Evolutionary conservation across 176 grass and related monocot genomes (phyloP), one percentile per base, ranked within the genome.

Genomic region (Avena insularis): DNA sequence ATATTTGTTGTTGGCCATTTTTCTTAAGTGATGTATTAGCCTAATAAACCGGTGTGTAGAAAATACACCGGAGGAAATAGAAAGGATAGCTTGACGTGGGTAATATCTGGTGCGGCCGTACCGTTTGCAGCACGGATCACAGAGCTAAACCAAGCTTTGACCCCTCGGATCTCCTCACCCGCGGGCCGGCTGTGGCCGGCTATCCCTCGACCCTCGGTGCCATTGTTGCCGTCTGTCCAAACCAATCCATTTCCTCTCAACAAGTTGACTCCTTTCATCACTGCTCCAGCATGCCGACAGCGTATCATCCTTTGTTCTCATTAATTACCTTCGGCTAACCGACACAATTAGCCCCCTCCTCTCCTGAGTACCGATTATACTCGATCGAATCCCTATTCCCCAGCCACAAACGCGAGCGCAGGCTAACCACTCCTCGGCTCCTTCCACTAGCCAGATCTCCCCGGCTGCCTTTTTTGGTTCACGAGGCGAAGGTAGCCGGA

Each of bases 241-340:
- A 58, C 17, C 55, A 20, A 58, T 59, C 57, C 1, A 59, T 16
- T 16, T 16, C 19, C 57, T 59, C 19, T 59, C 20, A 59, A 20
- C 25, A 25, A 63, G 60, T 63, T 63, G 21, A 63, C 60, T 65
- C 62, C 25, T 65, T 65, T 33, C 0, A 7, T 67, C 64, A 36
- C 29, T 67, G 29, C 64, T 36, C 64, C 64, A 67, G 29, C 64
- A 17, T 16, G 31, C 29, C 29, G 35, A 36, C 64, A 67, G 64
- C 64, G 27, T 33, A 33, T 31, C 62, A 29, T 27, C 12, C 11
- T 29, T 13, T 31, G 12, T 33, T 33, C 63, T 15, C 63, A 36
- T 67, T 67, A 67, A 67, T 67, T 67, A 35, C 29, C 64, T 67
- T 33, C 64, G 29, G 35, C 64, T 66, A 67, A 16, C 63, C 23